Percentiles rank a stretch among this genome's conserved stretches.
These are phyloP conservation scores for Myxozyma neotropica DNA, from an alignment of 805 yeast genomes.

Conservation along the genomic window DNA sequence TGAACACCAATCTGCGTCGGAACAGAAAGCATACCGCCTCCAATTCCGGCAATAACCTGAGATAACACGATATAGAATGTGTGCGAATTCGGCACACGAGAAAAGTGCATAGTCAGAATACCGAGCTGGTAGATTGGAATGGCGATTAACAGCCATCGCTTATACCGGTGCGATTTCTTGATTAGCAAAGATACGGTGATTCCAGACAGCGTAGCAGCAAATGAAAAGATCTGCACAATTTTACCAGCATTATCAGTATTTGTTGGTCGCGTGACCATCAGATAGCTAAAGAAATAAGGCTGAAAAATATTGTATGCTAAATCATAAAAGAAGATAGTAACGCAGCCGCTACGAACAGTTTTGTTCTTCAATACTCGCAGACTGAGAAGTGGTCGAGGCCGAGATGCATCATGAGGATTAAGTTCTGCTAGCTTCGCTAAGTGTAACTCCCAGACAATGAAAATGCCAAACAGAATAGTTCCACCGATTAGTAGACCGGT, in stretches of 20 bases:
- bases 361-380: constrained; percentile 57
- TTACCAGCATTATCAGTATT: constrained; percentile 60
- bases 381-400: constrained; percentile 56
- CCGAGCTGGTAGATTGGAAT: constrained; percentile 55
- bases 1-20: constrained; percentile 59
- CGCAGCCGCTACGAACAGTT: constrained; percentile 67
- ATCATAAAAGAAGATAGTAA: constrained; percentile 56
- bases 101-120: constrained; percentile 55
- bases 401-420: constrained; percentile 11
- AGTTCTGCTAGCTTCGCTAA: constrained; percentile 44
- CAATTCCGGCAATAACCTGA: constrained; percentile 58
- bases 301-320: constrained; percentile 64
- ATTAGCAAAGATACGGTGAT: constrained; percentile 56
- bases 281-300: constrained; percentile 62
- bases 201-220: constrained; percentile 60
- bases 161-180: constrained; percentile 51
- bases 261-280: constrained; percentile 55
- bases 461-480: constrained; percentile 53
- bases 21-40: constrained; percentile 65
- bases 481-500: constrained; percentile 66
- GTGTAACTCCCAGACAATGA: constrained; percentile 55
- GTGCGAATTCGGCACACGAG: constrained; percentile 51
- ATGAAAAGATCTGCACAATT: constrained; percentile 58
- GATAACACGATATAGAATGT: constrained; percentile 59
- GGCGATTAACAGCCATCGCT: constrained; percentile 59